These are phyloP conservation scores for Fusarium ramigenum DNA, from an alignment of 2,329 filamentous ascomycete genomes.

Conservation along the genomic window DNA sequence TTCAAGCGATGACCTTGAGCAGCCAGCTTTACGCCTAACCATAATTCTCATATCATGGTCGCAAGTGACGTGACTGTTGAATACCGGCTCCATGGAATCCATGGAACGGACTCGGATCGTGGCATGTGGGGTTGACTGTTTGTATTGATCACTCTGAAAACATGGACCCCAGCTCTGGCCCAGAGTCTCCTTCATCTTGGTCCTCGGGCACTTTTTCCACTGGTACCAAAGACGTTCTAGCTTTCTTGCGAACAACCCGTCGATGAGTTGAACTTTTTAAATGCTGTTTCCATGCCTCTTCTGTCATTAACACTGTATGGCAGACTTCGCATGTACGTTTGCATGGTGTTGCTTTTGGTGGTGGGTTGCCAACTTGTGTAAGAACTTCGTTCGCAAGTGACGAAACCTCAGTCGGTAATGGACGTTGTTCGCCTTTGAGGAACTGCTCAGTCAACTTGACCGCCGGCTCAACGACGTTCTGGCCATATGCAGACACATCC, in stretches of 20 bases:
- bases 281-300: conserved; percentile 57
- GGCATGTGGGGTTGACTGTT: background rate
- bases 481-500: conserved; percentile 68
- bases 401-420: conserved; percentile 60
- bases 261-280: conserved; percentile 50
- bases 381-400: conserved; percentile 63
- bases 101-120: background rate
- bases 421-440: conserved; percentile 65
- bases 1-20: background rate
- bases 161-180: conserved; percentile 43
- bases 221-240: conserved; percentile 50
- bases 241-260: conserved; percentile 48
- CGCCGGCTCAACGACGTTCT: conserved; percentile 73
- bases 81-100: background rate
- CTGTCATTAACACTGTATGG: conserved; percentile 67
- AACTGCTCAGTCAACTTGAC: conserved; percentile 70
- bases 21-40: background rate
- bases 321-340: conserved; percentile 79
- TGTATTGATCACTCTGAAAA: conserved; percentile 37
- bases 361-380: conserved; percentile 55
- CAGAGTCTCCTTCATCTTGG: conserved; percentile 34
- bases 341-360: conserved; percentile 61
- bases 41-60: background rate
- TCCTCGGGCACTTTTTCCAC: conserved; percentile 34
- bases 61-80: background rate